phyloP scores from a whole-genome alignment of 805 yeast species.

The Monosporozyma unispora region DNA sequence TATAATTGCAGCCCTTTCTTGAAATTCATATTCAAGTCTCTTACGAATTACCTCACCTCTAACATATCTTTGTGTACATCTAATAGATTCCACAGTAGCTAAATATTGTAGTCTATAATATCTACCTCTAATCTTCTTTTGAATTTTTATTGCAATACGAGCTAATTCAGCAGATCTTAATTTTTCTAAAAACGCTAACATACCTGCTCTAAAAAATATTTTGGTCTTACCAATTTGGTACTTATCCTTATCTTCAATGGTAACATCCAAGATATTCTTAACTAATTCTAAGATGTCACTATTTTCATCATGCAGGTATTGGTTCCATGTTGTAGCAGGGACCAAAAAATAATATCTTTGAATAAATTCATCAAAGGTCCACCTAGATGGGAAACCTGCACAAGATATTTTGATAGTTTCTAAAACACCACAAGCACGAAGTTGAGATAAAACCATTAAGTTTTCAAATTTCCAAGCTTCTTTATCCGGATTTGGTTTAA shows the following conservation, averaged over 20 bases:
- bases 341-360: constrained; percentile 78
- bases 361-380: constrained; percentile 91
- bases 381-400: constrained; percentile 95
- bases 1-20: constrained; percentile 54
- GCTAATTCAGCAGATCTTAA: constrained; percentile 68
- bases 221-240: constrained; percentile 90
- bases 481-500: constrained; percentile 90
- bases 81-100: constrained; percentile 46
- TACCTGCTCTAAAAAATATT: constrained; percentile 93
- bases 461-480: constrained; percentile 95
- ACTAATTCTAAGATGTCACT: constrained; percentile 55
- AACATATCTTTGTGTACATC: constrained; percentile 50
- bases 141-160: constrained; percentile 72
- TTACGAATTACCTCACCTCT: constrained; percentile 57
- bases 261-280: constrained; percentile 50
- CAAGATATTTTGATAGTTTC: constrained; percentile 95
- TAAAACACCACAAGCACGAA: constrained; percentile 96
- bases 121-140: constrained; percentile 66
- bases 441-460: constrained; percentile 90
- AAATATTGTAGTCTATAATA: constrained; percentile 54
- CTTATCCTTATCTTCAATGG: constrained; percentile 51
- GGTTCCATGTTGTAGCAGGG: constrained; percentile 58
- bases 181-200: constrained; percentile 85
- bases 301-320: constrained; percentile 43
- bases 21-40: constrained; percentile 46